Evolutionary conservation across 140 eudicot genomes (phyloP).

Genomic region (Anethum foeniculum): DNA sequence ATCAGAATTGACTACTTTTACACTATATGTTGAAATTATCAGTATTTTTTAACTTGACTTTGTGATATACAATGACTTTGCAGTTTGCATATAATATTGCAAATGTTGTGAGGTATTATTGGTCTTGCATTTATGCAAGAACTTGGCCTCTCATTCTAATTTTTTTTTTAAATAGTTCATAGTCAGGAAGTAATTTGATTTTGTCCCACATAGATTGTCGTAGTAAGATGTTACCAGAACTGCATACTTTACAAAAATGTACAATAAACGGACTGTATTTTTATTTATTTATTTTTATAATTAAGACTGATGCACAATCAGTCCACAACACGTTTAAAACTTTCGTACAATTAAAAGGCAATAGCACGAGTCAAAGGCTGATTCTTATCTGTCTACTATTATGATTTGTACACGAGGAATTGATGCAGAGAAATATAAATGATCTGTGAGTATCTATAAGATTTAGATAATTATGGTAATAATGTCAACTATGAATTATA

Average conservation of each 20-base stretch:
- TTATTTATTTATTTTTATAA: no score
- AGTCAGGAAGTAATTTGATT: neutral
- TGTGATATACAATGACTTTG: no score
- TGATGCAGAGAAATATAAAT: neutral
- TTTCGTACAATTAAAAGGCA: neutral
- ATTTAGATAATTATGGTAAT: neutral
- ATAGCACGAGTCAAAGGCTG: neutral
- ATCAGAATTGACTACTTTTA: no score
- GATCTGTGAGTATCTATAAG: neutral
- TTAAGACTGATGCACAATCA: neutral
- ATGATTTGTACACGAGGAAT: neutral
- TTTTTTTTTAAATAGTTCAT: neutral
- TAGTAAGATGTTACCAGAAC: neutral
- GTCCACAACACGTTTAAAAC: neutral
- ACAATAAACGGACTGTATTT: neutral
- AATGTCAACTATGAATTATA: neutral
- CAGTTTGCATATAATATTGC: neutral
- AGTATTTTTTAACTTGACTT: neutral
- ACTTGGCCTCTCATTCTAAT: neutral
- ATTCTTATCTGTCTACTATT: neutral
- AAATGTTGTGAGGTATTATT: no score
- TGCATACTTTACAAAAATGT: neutral
- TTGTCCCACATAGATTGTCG: neutral
- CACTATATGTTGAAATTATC: no score
- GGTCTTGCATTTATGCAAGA: no score